Conservation (phyloP, 2,329 filamentous ascomycete species). For the Aspergillus spinulosporus region DNA sequence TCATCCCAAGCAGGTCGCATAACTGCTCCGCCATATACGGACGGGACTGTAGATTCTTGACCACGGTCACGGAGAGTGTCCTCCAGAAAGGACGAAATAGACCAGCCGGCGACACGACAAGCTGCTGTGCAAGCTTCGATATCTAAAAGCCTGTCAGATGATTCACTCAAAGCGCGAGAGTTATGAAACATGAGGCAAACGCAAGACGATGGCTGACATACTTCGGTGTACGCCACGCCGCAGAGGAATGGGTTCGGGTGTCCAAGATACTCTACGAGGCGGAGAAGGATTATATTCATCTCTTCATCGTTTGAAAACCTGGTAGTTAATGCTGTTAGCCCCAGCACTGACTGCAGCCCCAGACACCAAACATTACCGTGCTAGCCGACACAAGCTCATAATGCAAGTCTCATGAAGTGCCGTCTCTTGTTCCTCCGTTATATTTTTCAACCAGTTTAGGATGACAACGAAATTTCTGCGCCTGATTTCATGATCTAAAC, state of each 20-base stretch:
- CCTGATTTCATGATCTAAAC: constrained; percentile 50
- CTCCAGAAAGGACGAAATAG: constrained; percentile 88
- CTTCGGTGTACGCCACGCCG: constrained; percentile 79
- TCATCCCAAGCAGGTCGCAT: constrained; percentile 76
- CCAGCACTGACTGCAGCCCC: background rate
- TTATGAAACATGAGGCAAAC: background rate
- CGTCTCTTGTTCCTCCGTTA: constrained; percentile 68
- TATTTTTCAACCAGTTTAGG: constrained; percentile 68
- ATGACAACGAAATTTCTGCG: constrained; percentile 67
- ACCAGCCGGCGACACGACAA: constrained; percentile 63
- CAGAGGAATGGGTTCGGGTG: constrained; percentile 77
- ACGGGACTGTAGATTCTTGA: constrained; percentile 75
- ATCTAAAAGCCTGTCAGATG: constrained; percentile 48
- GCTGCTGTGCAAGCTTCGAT: constrained; percentile 67
- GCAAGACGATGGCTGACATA: constrained; percentile 36
- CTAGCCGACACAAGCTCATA: constrained; percentile 81
- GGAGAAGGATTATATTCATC: constrained; percentile 79
- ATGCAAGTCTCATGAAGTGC: constrained; percentile 80
- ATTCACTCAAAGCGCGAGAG: background rate
- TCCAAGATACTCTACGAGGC: constrained; percentile 82
- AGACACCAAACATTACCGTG: constrained; percentile 53
- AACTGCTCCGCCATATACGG: constrained; percentile 82
- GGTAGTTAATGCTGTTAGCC: constrained; percentile 15
- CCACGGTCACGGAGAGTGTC: constrained; percentile 75
- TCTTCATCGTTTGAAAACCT: constrained; percentile 76